Percentiles rank a stretch among this genome's conserved stretches.
Conservation (phyloP, 2,329 filamentous ascomycete species). For the Westerdykella ornata region DNA sequence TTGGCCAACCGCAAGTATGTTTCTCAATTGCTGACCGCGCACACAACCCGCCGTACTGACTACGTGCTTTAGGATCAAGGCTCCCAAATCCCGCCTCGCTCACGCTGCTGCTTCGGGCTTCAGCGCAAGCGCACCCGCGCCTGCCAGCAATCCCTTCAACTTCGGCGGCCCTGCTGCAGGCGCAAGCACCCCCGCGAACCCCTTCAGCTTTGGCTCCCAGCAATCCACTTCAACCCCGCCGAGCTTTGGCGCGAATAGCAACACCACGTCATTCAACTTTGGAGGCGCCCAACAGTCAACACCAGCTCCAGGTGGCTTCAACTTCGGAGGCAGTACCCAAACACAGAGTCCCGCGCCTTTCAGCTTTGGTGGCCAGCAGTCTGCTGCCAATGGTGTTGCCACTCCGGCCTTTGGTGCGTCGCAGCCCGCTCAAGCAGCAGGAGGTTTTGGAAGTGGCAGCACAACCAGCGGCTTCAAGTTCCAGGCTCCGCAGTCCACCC, state of each 20-base stretch:
- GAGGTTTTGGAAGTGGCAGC: not conserved
- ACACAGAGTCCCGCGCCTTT: not conserved
- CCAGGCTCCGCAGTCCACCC: not conserved
- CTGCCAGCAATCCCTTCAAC: conserved; percentile 12
- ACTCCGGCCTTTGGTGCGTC: not conserved
- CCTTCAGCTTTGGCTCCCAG: conserved; percentile 3
- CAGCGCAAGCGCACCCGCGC: not conserved
- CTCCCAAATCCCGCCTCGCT: not conserved
- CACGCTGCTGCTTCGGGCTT: not conserved
- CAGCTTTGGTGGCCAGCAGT: conserved; percentile 1
- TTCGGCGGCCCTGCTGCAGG: conserved; percentile 18
- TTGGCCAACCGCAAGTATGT: conserved; percentile 52
- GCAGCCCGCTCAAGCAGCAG: conserved; percentile 1
- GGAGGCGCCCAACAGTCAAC: no score
- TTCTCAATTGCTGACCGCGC: conserved; percentile 1
- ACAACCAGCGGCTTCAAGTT: not conserved
- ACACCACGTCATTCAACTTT: not conserved
- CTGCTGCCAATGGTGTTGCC: not conserved
- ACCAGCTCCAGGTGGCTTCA: no score
- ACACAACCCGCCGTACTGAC: not conserved
- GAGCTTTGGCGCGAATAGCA: not conserved
- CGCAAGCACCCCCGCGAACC: conserved; percentile 5
- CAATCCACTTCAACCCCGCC: not conserved
- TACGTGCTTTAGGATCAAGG: not conserved
- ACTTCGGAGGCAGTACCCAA: no score